A percentile compares a stretch with the other conserved stretches of the same genome.
These are phyloP conservation scores for Lecanicillium sp. DNA, from an alignment of 2,329 filamentous ascomycete genomes.

Conservation along the genomic window DNA sequence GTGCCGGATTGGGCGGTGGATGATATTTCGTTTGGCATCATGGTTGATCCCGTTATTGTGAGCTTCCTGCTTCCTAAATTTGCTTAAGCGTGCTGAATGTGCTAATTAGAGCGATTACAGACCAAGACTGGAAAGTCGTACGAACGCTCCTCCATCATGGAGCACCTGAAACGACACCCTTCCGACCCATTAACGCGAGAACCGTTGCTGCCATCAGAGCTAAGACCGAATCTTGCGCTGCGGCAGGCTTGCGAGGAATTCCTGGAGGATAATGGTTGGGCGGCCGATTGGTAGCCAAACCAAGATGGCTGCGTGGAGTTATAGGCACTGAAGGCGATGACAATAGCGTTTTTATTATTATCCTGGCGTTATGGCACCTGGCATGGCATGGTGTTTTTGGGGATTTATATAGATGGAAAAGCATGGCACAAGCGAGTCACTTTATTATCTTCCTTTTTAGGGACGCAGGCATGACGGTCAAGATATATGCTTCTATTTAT, in stretches of 20 bases:
- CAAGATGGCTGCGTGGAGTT: no score
- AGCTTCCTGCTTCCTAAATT: conserved; percentile 16
- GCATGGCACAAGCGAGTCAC: no score
- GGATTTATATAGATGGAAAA: no score
- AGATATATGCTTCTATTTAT: no score
- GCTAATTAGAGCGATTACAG: conserved; percentile 26
- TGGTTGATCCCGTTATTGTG: conserved; percentile 61
- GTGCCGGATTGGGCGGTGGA: conserved; percentile 74
- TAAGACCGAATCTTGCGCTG: conserved; percentile 75
- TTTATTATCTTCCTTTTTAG: no score
- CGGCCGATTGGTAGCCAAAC: conserved; percentile 69
- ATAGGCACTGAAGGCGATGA: no score
- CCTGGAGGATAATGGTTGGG: conserved; percentile 81
- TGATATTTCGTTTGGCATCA: conserved; percentile 66
- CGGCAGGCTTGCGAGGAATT: conserved; percentile 82
- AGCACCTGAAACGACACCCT: conserved; percentile 68
- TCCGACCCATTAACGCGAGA: conserved; percentile 82
- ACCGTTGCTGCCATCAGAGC: conserved; percentile 57
- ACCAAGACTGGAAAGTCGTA: conserved; percentile 87
- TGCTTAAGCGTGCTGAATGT: background rate
- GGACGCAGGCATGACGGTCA: no score
- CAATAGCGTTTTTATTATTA: background rate
- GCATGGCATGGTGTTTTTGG: no score
- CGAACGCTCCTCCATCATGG: conserved; percentile 76
- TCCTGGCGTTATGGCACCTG: no score